Conservation (phyloP, 2,329 filamentous ascomycete genomes). For the Lasiodiplodia hormozganensis region DNA sequence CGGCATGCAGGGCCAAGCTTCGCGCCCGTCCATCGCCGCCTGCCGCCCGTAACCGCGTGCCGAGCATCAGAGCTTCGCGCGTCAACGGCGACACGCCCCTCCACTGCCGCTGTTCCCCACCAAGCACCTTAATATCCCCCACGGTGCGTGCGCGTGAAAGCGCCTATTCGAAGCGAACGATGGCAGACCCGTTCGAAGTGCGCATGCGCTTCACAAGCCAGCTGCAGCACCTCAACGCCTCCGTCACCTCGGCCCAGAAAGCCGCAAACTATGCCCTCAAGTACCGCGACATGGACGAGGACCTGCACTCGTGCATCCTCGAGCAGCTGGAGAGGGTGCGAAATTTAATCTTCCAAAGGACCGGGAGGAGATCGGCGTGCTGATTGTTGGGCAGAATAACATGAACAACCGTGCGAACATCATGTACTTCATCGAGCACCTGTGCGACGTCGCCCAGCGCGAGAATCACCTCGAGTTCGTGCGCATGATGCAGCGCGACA, state of each 20-base stretch:
- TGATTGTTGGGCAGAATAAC: conserved; percentile 66
- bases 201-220: conserved; percentile 95
- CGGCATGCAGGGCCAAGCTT: not conserved
- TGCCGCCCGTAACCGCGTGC: not conserved
- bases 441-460: conserved; percentile 83
- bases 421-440: conserved; percentile 98
- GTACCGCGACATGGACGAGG: conserved; percentile 93
- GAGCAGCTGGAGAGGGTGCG: conserved; percentile 86
- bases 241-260: conserved; percentile 86
- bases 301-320: conserved; percentile 94
- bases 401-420: conserved; percentile 99
- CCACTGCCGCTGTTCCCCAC: not conserved
- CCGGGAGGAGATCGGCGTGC: not conserved
- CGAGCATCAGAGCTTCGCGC: conserved; percentile 4
- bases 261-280: conserved; percentile 94
- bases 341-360: not conserved
- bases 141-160: conserved; percentile 1
- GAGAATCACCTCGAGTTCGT: conserved; percentile 83
- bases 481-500: conserved; percentile 93
- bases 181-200: conserved; percentile 94
- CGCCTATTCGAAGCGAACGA: conserved; percentile 40
- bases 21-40: not conserved
- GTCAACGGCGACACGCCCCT: not conserved
- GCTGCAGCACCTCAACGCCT: conserved; percentile 89
- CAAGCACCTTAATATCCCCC: not conserved